Evolutionary conservation across 2,329 filamentous ascomycete genomes (phyloP), one percentile per base, ranked within the genome.

Genomic region (Rasamsonia emersonii): DNA sequence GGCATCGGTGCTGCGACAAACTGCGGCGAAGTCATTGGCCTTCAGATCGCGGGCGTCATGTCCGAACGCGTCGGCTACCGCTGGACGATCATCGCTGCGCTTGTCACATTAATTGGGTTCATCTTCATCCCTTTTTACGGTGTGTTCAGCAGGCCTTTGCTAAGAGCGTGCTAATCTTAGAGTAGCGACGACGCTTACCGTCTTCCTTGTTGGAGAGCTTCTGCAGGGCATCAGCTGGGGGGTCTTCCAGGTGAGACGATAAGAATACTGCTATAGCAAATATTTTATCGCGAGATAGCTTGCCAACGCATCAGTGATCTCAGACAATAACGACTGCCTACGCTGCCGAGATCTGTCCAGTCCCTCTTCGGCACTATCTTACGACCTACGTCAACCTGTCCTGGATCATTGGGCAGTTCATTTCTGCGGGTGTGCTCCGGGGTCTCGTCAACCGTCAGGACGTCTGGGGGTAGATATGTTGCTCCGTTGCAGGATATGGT

Each of bases 341-440:
- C 35, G 58, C 58, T 5, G 44, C 56, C 2, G 59, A 63, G 32
- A 54, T 62, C 3, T 51, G 47, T 6, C 58, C 58, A 5, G 48
- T 57, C 4, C 46, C 41, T 3, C 42, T 59, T 5, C 48, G 57
- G 30, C 37, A 44, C 5, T 56, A 57, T 24, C 34, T 53, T 31
- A 59, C 54, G 3, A 55, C 47, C n/a, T 57, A 54, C 38, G 51
- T 60, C 31, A 59, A 60, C 33, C 40, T 62, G 5, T 61, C 57
- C 40, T 64, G 59, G 60, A 54, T 53, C 6, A 49, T 63, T 18
- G 61, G 61, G 3, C 58, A 64, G 35, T 43, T 64, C 8, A 41
- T 63, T 17, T 51, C 45, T 6, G 46, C 53, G 3, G 58, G 56
- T 11, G 46, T 62, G 2, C 40, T 61, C 8, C 48, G 49, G 28